phyloP scores from a whole-genome alignment of 164 flowering plant species.

The Litsea cubeba region DNA sequence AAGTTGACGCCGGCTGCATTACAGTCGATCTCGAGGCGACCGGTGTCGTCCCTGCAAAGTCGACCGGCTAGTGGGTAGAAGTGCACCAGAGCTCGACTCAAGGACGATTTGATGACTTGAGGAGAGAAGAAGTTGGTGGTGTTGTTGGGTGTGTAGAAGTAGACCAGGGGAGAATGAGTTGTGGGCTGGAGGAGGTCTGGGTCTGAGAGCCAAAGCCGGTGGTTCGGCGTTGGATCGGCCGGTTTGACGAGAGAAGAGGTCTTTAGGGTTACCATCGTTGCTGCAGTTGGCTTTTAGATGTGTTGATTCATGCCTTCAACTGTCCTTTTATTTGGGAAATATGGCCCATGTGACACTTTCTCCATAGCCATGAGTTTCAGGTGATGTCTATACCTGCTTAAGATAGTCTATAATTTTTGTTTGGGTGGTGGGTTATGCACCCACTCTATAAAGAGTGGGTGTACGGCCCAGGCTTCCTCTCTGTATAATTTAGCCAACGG shows the following conservation, averaged over 20 bases:
- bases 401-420: too few relatives aligned
- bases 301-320: not conserved
- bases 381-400: too few relatives aligned
- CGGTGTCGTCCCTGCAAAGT: slow-evolving; percentile 13
- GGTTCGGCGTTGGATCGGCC: slow-evolving; percentile 9
- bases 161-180: slow-evolving; percentile 15
- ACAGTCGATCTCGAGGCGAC: slow-evolving; percentile 45
- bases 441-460: too few relatives aligned
- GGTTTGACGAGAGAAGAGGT: slow-evolving; percentile 12
- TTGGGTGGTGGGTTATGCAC: too few relatives aligned
- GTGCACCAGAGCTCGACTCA: slow-evolving; percentile 25
- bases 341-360: too few relatives aligned
- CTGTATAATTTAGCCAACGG: too few relatives aligned
- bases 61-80: slow-evolving; percentile 54
- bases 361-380: too few relatives aligned
- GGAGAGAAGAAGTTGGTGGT: not conserved
- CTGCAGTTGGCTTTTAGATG: not conserved
- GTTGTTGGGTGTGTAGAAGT: slow-evolving; percentile 19
- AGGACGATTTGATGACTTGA: slow-evolving; percentile 20
- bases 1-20: slow-evolving; percentile 34
- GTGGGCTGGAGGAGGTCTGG: slow-evolving; percentile 8
- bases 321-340: not conserved
- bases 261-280: slow-evolving; percentile 4
- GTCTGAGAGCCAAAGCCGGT: slow-evolving; percentile 11
- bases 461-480: too few relatives aligned